These are phyloP conservation scores for Helminthosporium solani DNA, from an alignment of 2,329 filamentous ascomycete species.

Conservation along the genomic window DNA sequence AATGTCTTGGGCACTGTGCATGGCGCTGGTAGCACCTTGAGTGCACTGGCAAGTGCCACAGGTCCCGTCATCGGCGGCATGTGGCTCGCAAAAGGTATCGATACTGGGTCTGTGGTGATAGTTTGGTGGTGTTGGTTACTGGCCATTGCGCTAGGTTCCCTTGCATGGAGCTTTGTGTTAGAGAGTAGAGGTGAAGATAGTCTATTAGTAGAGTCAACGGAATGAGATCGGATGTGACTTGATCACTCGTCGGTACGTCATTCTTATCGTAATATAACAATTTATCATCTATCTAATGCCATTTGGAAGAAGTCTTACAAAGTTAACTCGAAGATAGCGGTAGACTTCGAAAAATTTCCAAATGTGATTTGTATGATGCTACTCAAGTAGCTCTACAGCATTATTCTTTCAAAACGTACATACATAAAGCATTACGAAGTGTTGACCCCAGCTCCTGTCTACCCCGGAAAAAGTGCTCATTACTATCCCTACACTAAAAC, in stretches of 20 bases:
- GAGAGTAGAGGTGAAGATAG: constrained; percentile 61
- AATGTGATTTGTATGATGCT: too few species aligned
- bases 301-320: not conserved
- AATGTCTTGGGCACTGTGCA: constrained; percentile 56
- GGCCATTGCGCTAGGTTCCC: constrained; percentile 48
- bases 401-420: too few species aligned
- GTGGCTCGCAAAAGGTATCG: constrained; percentile 59
- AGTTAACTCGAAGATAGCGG: too few species aligned
- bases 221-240: not conserved
- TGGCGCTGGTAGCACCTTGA: constrained; percentile 58
- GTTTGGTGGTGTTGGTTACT: constrained; percentile 58
- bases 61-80: constrained; percentile 60
- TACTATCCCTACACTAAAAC: too few species aligned
- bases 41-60: constrained; percentile 57
- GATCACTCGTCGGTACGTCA: too few species aligned
- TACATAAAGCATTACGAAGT: too few species aligned
- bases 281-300: too few species aligned
- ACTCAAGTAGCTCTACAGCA: too few species aligned
- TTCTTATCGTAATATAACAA: too few species aligned
- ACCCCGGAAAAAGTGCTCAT: too few species aligned
- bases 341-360: too few species aligned
- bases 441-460: too few species aligned
- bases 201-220: not conserved
- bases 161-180: constrained; percentile 56
- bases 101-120: constrained; percentile 56